Base-by-base conservation (phyloP, 1,284 basidiomycete species). In the Papiliotrema nemorosa region DNA sequence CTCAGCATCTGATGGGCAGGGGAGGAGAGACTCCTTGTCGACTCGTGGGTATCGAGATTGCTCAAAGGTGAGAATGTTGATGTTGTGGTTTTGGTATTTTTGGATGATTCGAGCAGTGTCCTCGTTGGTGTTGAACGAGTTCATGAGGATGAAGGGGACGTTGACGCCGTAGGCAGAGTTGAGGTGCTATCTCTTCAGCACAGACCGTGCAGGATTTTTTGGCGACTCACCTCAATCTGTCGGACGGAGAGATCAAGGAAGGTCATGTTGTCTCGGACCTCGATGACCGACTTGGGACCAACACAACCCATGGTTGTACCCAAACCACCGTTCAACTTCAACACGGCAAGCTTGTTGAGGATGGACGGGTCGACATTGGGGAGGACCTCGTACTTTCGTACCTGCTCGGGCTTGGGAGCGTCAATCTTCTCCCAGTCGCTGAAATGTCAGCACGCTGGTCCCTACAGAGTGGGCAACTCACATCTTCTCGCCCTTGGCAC, bases 301-400 rank as follows among this genome's bases (percentile, higher is more conserved):
- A 76, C 74, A 66, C 75, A 76, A 47, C 75, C 75, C 75, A 76
- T 76, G 58, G 75, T 76, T 18, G 75, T 76, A 68, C 96, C 96
- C 55, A 99, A 86, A 78, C 96, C 96, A 77, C 96, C 96, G 76
- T 99, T 99, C 75, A 98, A 89, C 80, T 98, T 98, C 79, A 98
- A 86, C 31, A 99, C 96, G 35, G 94, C 96, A 60, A 98, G 86
- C 79, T 93, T 94, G 81, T 84, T 84, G 69, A 97, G 84, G 73
- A 88, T 87, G 55, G 80, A 77, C 35, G 80, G 78, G 70, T 90
- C 82, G 50, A 80, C 79, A 47, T 80, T 63, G 24, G 82, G 76
- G 24, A 97, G 83, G 50, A 84, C 76, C 52, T 85, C 79, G 76
- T 99, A 99, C 22, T 87, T 85, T 29, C 94, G 82, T 73, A 99